Conservation (phyloP, 2,329 filamentous ascomycete genomes). For the Neofusicoccum sp. region DNA sequence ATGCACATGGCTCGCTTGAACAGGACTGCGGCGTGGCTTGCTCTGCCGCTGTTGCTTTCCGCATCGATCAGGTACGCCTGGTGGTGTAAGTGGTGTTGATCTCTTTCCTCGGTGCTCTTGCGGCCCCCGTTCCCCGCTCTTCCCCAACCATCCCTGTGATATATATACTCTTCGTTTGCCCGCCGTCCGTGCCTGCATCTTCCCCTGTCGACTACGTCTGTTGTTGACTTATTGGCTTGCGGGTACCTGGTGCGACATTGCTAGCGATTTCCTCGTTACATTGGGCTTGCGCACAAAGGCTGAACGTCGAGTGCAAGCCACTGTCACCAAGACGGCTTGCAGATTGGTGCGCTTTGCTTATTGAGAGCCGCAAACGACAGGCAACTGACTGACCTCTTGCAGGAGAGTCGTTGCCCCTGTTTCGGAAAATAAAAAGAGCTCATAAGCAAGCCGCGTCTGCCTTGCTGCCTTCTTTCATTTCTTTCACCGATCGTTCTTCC, state of each 20-base stretch:
- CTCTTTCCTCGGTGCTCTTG: not conserved
- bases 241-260: no score
- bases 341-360: not conserved
- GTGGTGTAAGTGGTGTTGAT: slow-evolving; percentile 8
- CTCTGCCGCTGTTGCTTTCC: not conserved
- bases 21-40: not conserved
- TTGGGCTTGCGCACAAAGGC: not conserved
- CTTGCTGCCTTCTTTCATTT: not conserved
- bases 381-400: not conserved
- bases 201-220: not conserved
- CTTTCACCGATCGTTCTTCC: not conserved
- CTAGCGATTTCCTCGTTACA: no score
- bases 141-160: not conserved
- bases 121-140: not conserved
- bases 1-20: not conserved
- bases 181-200: not conserved
- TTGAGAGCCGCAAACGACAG: not conserved
- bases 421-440: not conserved
- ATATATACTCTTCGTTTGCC: not conserved
- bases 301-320: not conserved
- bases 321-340: not conserved
- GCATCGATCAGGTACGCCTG: not conserved
- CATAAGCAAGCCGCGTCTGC: not conserved
- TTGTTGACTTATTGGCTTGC: no score
- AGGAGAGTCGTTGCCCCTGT: not conserved